phyloP scores from a whole-genome alignment of 2,329 filamentous ascomycete genomes.

The Aspergillus intermedius region DNA sequence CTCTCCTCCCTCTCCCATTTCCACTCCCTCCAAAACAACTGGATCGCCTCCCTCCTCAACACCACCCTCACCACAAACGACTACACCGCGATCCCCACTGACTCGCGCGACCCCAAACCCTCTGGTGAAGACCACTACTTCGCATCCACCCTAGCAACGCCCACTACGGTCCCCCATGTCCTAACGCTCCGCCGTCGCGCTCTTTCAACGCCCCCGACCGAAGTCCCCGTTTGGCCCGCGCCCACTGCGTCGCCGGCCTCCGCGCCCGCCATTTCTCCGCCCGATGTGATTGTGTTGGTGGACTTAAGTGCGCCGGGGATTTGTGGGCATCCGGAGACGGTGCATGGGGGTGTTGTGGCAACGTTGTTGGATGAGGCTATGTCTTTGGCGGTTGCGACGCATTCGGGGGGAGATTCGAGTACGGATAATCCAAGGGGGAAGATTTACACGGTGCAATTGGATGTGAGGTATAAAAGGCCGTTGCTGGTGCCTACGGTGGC shows the following conservation, averaged over 20 bases:
- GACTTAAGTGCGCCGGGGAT: conserved; percentile 30
- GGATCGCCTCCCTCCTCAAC: conserved; percentile 26
- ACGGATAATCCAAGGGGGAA: conserved; percentile 21
- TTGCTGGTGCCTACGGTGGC: conserved; percentile 30
- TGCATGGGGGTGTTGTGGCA: conserved; percentile 37
- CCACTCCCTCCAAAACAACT: conserved; percentile 15
- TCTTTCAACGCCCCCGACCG: conserved; percentile 13
- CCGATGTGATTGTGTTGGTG: conserved; percentile 34
- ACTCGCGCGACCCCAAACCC: conserved; percentile 34
- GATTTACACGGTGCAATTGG: conserved; percentile 36
- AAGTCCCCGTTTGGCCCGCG: conserved; percentile 20
- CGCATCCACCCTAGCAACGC: conserved; percentile 31
- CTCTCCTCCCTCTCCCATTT: conserved; percentile 13
- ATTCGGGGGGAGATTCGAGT: conserved; percentile 12
- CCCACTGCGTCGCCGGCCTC: conserved; percentile 17
- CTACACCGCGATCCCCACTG: conserved; percentile 35
- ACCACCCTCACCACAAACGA: conserved; percentile 14
- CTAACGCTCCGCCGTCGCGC: conserved; percentile 32
- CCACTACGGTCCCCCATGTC: conserved; percentile 35
- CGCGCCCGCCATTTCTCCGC: conserved; percentile 18
- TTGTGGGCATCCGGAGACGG: conserved; percentile 33
- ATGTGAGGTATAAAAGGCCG: conserved; percentile 35
- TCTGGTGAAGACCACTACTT: conserved; percentile 41
- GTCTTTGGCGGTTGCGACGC: conserved; percentile 32
- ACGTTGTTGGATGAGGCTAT: conserved; percentile 41